A percentile compares a stretch with the other conserved stretches of the same genome.
Evolutionary conservation across 495 filamentous ascomycete genomes (phyloP).

Genomic region (Annulohypoxylon nitens): DNA sequence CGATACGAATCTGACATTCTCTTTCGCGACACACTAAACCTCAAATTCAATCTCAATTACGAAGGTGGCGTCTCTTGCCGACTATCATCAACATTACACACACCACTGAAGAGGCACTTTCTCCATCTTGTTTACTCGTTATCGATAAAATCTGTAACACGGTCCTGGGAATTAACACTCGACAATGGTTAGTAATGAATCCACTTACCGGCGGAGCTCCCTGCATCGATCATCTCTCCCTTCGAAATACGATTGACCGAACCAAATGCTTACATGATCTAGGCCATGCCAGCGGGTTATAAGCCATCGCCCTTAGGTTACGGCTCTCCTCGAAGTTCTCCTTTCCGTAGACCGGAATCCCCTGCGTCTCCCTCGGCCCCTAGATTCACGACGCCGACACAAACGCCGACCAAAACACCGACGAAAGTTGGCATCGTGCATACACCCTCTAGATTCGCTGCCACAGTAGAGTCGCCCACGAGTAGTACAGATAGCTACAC

Average conservation of each 20-base stretch:
- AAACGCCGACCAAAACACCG: slow-evolving; percentile 62
- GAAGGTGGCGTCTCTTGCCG: neutral
- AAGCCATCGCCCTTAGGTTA: slow-evolving; percentile 80
- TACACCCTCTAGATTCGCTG: slow-evolving; percentile 57
- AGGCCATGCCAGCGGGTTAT: slow-evolving; percentile 69
- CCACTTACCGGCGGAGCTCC: slow-evolving; percentile 46
- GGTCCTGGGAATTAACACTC: slow-evolving; percentile 36
- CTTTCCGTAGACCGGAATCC: slow-evolving; percentile 77
- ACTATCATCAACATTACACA: neutral
- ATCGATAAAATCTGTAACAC: slow-evolving; percentile 21
- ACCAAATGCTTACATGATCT: slow-evolving; percentile 34
- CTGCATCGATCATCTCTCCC: slow-evolving; percentile 40
- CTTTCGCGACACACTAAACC: slow-evolving; percentile 9
- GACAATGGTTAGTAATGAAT: slow-evolving; percentile 47
- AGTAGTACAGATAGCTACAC: slow-evolving; percentile 54
- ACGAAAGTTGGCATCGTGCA: slow-evolving; percentile 53
- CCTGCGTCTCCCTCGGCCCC: slow-evolving; percentile 63
- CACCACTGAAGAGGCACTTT: neutral
- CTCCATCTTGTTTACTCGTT: slow-evolving; percentile 35
- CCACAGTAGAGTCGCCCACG: slow-evolving; percentile 47
- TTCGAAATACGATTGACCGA: slow-evolving; percentile 17
- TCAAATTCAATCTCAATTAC: neutral
- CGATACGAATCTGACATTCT: slow-evolving; percentile 6
- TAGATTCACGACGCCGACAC: slow-evolving; percentile 62
- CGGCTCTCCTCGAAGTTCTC: slow-evolving; percentile 76